Base-by-base conservation (phyloP, 768 basidiomycete species). In the Lactarius quietus region DNA sequence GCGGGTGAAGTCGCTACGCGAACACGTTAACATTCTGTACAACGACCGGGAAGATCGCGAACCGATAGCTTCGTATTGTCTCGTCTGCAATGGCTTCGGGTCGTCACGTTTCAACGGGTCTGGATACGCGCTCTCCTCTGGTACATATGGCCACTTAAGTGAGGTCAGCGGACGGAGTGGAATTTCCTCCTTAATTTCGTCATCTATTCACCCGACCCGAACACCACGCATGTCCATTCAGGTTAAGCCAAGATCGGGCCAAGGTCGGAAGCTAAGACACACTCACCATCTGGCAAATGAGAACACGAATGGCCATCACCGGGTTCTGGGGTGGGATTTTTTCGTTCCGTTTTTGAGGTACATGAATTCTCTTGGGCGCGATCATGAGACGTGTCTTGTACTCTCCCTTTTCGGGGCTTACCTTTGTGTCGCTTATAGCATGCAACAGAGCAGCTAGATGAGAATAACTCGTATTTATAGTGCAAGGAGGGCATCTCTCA, bases 71-170 rank as follows among this genome's bases (percentile, higher is more conserved):
- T 93, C 90, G 72, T 93, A 93, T 63, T 94, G 90, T 45, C 73
- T 79, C 0, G 86, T 74, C 63, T 88, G 85, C 0, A 96, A 77
- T 0, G 85, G 81, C 74, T 93, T 93, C 0, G 92, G 93, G 72
- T 95, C 92, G 71, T 96, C 88, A 6, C 89, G 81, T 70, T 88
- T 88, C 55, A 96, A 80, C 1, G 93, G 93, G 74, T 95, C 92
- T 0, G 87, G 87, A 73, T 86, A 93, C 3, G 89, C 84, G 0
- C 88, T 86, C 70, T 85, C 83, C 35, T 94, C 92, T 2, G 90
- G 90, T 53, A 93, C 83, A 71, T 92, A 93, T 0, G 94, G 93
- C 93, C 93, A 95, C 31, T 83, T 84, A 41, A 95, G 78, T 17
- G 89, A 82, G 0, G 91, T 88, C 45, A 95, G 78, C 2, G 90